Evolutionary conservation across 495 filamentous ascomycete genomes (phyloP).

Genomic region (Immersiella caudata): DNA sequence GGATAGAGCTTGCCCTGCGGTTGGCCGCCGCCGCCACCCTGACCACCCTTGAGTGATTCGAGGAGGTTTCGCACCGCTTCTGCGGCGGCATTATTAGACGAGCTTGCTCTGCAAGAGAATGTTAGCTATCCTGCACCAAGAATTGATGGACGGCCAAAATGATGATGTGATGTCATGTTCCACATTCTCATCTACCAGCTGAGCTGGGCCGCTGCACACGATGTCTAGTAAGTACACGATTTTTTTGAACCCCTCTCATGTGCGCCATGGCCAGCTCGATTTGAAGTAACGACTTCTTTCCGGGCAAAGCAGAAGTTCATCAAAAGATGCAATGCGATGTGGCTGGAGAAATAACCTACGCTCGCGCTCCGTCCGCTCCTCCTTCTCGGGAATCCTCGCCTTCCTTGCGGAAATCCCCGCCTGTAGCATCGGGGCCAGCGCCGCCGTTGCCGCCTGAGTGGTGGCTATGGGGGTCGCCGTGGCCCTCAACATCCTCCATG

Average conservation of each 20-base stretch:
- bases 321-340: slow-evolving; percentile 1
- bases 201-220: slow-evolving; percentile 18
- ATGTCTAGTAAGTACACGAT: slow-evolving; percentile 38
- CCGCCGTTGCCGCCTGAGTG: slow-evolving; percentile 70
- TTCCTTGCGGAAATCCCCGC: slow-evolving; percentile 87
- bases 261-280: slow-evolving; percentile 13
- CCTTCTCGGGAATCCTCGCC: slow-evolving; percentile 85
- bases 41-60: slow-evolving; percentile 71
- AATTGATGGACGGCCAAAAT: slow-evolving; percentile 9
- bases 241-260: slow-evolving; percentile 23
- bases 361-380: slow-evolving; percentile 94
- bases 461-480: slow-evolving; percentile 59
- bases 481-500: slow-evolving; percentile 82
- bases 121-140: slow-evolving; percentile 38
- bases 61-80: slow-evolving; percentile 88
- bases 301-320: slow-evolving; percentile 4
- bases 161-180: slow-evolving; percentile 22
- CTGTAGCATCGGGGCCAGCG: slow-evolving; percentile 82
- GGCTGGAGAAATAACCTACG: slow-evolving; percentile 78
- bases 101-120: slow-evolving; percentile 42
- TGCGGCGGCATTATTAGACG: slow-evolving; percentile 48
- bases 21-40: slow-evolving; percentile 36
- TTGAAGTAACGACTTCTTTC: background rate
- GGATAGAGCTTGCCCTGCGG: slow-evolving; percentile 70
- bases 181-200: slow-evolving; percentile 28